These are phyloP conservation scores for Leersia perrieri DNA, from an alignment of 176 grass and related monocot genomes.

Conservation along the genomic window DNA sequence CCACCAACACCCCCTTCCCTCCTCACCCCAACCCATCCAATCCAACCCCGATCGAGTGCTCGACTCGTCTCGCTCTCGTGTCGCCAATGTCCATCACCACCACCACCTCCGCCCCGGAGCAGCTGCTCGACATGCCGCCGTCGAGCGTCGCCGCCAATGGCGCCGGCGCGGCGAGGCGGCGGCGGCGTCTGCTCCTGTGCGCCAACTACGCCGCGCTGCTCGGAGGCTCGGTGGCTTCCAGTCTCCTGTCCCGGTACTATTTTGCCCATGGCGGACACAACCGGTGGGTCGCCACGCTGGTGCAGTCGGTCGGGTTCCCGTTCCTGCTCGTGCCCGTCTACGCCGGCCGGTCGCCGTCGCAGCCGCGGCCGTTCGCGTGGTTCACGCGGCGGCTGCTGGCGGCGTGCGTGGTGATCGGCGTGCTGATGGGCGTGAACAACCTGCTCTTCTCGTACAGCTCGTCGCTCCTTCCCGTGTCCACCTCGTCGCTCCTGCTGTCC, in stretches of 20 bases:
- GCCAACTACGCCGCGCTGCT: constrained; percentile 73
- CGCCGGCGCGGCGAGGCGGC: not conserved
- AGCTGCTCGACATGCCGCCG: constrained; percentile 29
- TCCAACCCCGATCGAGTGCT: not conserved
- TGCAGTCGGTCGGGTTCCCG: constrained; percentile 87
- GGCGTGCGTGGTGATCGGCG: constrained; percentile 57
- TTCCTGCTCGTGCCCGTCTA: constrained; percentile 68
- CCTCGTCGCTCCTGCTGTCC: constrained; percentile 87
- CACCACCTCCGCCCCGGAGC: constrained; percentile 15
- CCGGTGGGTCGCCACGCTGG: constrained; percentile 85
- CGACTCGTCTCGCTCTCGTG: not conserved
- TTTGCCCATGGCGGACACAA: constrained; percentile 73
- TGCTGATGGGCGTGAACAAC: constrained; percentile 94
- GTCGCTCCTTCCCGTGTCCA: constrained; percentile 89
- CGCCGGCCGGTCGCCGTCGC: constrained; percentile 28
- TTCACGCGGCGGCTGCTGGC: constrained; percentile 54
- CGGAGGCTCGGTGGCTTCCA: constrained; percentile 70
- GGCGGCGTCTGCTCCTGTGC: constrained; percentile 33
- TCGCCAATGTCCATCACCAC: constrained; percentile 35
- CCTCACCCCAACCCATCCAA: constrained; percentile 5
- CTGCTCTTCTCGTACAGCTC: constrained; percentile 76
- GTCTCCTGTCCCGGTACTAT: constrained; percentile 83
- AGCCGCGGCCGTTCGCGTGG: constrained; percentile 42
- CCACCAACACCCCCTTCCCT: constrained; percentile 7
- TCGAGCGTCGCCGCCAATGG: not conserved